Percentiles rank a stretch among this genome's conserved stretches.
These are phyloP conservation scores for Pichia sp. DNA, from an alignment of 1,139 yeast species.

Conservation along the genomic window DNA sequence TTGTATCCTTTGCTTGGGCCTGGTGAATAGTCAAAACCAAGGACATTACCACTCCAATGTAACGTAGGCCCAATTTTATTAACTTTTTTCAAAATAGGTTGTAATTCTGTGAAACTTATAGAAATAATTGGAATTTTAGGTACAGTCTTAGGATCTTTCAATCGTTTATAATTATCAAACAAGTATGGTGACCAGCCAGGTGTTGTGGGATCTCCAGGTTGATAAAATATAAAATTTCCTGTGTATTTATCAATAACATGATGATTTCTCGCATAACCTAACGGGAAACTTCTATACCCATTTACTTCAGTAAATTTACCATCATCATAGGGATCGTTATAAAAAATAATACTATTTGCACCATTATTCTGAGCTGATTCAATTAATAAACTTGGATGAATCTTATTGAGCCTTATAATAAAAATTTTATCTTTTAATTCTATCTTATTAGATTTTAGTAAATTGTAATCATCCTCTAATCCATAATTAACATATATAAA, in stretches of 20 bases:
- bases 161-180: constrained; percentile 30
- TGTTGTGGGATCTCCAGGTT: constrained; percentile 73
- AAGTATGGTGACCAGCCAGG: constrained; percentile 43
- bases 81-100: constrained; percentile 34
- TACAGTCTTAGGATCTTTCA: constrained; percentile 36
- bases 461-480: constrained; percentile 27
- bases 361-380: constrained; percentile 30
- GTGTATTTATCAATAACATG: constrained; percentile 48
- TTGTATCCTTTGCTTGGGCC: constrained; percentile 33
- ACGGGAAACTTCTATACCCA: constrained; percentile 38
- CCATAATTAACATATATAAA: constrained; percentile 33
- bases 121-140: constrained; percentile 40
- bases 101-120: constrained; percentile 35
- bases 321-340: constrained; percentile 40
- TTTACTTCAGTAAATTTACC: constrained; percentile 34
- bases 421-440: constrained; percentile 27
- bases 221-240: constrained; percentile 49
- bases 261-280: constrained; percentile 42
- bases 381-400: constrained; percentile 30
- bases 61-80: constrained; percentile 28
- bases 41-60: constrained; percentile 32
- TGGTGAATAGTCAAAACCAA: constrained; percentile 33
- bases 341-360: constrained; percentile 30
- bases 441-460: constrained; percentile 17
- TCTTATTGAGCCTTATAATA: constrained; percentile 28